Percentiles rank a stretch among this genome's conserved stretches.
Evolutionary conservation across 2,329 filamentous ascomycete species (phyloP).

Genomic region (Penicillium psychrosexuale): DNA sequence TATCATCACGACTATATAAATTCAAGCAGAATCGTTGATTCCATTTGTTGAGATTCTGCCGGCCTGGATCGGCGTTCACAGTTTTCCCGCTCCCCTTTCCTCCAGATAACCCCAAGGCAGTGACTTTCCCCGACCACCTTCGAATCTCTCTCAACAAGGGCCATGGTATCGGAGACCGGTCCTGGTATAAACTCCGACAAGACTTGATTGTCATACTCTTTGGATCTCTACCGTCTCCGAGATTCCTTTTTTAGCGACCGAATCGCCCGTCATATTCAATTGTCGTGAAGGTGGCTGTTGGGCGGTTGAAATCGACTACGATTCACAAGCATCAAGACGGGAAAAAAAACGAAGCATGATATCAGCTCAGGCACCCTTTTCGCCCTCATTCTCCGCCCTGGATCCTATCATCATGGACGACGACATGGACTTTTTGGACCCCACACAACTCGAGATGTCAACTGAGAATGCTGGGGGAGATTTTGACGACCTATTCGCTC

Average conservation of each 20-base stretch:
- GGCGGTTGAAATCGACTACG: conserved; percentile 10
- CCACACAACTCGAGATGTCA: conserved; percentile 37
- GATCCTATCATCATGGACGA: conserved; percentile 45
- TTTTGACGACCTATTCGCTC: conserved; percentile 44
- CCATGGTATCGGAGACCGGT: conserved; percentile 23
- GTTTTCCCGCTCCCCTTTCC: conserved; percentile 30
- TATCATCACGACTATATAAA: no score
- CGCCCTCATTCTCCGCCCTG: conserved; percentile 37
- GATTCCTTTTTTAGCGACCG: not conserved
- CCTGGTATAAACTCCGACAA: conserved; percentile 15
- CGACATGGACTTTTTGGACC: conserved; percentile 46
- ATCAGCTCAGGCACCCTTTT: conserved; percentile 34
- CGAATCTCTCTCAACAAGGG: conserved; percentile 4
- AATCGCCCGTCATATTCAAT: not conserved
- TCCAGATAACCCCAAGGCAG: conserved; percentile 18
- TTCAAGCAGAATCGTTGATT: not conserved
- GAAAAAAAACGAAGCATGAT: conserved; percentile 33
- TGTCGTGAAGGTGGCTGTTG: conserved; percentile 10
- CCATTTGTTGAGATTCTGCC: conserved; percentile 19
- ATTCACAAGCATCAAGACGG: conserved; percentile 4
- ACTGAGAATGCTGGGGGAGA: conserved; percentile 38
- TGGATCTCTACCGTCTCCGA: not conserved
- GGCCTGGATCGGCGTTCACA: conserved; percentile 24
- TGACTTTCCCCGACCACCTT: conserved; percentile 14
- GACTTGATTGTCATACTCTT: not conserved